phyloP scores from a whole-genome alignment of 1,284 basidiomycete genomes.

The Ustilago loliicola region DNA sequence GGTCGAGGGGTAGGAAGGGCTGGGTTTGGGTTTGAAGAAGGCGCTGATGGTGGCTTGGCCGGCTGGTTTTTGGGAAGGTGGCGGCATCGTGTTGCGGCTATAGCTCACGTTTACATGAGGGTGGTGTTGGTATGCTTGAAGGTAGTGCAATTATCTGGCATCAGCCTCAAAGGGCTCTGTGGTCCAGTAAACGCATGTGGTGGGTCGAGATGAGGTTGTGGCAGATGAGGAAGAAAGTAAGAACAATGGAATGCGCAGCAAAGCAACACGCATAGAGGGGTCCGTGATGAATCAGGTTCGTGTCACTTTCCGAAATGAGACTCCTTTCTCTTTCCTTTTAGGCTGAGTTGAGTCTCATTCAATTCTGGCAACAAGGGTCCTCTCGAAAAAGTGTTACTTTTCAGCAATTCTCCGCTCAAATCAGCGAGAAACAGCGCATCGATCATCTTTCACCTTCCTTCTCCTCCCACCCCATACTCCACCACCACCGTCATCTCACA shows the following conservation, averaged over 20 bases:
- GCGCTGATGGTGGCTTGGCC: conserved; percentile 53
- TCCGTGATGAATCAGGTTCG: conserved; percentile 15
- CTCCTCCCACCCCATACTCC: conserved; percentile 8
- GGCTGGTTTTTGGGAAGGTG: conserved; percentile 27
- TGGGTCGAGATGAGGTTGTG: background rate
- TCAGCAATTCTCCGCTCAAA: conserved; percentile 15
- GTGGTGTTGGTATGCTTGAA: background rate
- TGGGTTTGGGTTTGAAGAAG: conserved; percentile 54
- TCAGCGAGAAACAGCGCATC: conserved; percentile 11
- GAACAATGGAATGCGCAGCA: conserved; percentile 1
- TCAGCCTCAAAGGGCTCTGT: background rate
- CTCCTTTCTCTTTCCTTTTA: background rate
- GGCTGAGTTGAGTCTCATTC: conserved; percentile 19
- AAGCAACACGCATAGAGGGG: no score
- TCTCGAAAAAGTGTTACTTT: conserved; percentile 32
- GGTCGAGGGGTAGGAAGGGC: background rate
- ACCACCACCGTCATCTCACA: background rate
- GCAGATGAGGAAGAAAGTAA: no score
- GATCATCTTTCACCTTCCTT: conserved; percentile 20
- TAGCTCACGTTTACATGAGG: conserved; percentile 7
- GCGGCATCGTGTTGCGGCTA: conserved; percentile 16
- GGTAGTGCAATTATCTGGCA: background rate
- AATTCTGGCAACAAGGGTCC: conserved; percentile 31
- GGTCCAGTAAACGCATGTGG: background rate
- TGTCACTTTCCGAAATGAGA: conserved; percentile 26